Percentiles rank a stretch among this genome's conserved stretches.
These are phyloP conservation scores for Theileria parva DNA, from an alignment of 169 alveolate genomes.

Conservation along the genomic window DNA sequence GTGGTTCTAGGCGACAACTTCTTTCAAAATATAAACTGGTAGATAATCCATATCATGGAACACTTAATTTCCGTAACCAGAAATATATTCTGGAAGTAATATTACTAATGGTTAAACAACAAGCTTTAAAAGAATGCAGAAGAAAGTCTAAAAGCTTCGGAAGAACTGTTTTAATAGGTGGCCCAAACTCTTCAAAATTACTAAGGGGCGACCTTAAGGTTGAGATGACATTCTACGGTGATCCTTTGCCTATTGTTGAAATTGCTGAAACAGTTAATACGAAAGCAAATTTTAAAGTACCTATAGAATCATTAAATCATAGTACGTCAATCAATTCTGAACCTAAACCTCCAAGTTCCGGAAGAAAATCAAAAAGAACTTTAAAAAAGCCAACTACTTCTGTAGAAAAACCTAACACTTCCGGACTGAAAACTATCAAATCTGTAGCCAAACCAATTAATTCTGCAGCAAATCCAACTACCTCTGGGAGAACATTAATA, in stretches of 20 bases:
- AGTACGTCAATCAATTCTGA: background rate
- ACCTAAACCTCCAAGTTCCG: too few species aligned
- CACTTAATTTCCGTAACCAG: conserved; percentile 15
- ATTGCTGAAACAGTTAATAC: background rate
- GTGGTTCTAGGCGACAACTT: conserved; percentile 46
- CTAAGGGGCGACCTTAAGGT: conserved; percentile 10
- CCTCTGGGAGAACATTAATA: too few species aligned
- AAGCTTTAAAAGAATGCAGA: conserved; percentile 44
- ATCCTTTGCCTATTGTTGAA: background rate
- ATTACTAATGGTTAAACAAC: conserved; percentile 40
- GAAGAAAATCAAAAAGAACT: too few species aligned
- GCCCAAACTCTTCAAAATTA: conserved; percentile 31
- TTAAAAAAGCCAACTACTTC: too few species aligned
- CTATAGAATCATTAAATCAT: background rate
- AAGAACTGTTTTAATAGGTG: conserved; percentile 49
- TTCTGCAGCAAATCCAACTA: background rate
- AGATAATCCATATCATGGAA: conserved; percentile 54
- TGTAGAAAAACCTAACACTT: too few species aligned
- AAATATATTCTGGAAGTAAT: conserved; percentile 39
- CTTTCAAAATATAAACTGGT: conserved; percentile 37
- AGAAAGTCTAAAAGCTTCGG: conserved; percentile 50
- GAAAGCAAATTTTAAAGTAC: background rate
- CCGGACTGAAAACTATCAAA: too few species aligned
- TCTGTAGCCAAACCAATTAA: too few species aligned
- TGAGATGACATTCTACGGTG: conserved; percentile 24